Conservation (phyloP, 352 stramenopile genomes). For the Phytophthora tentaculata region DNA sequence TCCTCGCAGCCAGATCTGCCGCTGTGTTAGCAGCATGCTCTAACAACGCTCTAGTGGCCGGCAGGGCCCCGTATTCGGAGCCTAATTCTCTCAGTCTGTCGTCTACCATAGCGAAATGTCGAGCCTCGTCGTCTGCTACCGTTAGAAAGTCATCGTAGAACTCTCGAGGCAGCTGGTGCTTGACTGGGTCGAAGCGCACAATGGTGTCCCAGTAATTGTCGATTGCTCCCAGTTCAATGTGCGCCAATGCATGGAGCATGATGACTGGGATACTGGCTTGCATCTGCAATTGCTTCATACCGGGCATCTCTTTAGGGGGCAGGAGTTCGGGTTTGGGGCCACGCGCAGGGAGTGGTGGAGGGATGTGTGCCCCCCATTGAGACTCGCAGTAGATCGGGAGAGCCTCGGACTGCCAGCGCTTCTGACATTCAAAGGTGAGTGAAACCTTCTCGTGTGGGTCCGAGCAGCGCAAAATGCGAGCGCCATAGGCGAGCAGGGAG, state of each 20-base stretch:
- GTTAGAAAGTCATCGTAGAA: slow-evolving; percentile 84
- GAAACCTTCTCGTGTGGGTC: slow-evolving; percentile 67
- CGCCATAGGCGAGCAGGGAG: slow-evolving; percentile 69
- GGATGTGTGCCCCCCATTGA: slow-evolving; percentile 40
- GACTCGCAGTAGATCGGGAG: slow-evolving; percentile 46
- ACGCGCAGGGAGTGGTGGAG: slow-evolving; percentile 59
- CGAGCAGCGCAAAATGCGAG: slow-evolving; percentile 55
- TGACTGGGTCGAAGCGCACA: slow-evolving; percentile 72
- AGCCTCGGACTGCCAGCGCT: slow-evolving; percentile 43
- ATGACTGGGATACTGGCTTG: slow-evolving; percentile 59
- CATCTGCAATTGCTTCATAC: slow-evolving; percentile 67
- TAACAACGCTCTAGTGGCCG: slow-evolving; percentile 69
- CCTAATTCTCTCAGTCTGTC: slow-evolving; percentile 62
- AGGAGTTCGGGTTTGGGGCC: slow-evolving; percentile 53
- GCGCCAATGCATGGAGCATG: slow-evolving; percentile 85
- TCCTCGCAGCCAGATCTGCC: slow-evolving; percentile 63
- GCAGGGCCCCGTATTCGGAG: slow-evolving; percentile 71
- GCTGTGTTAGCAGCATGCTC: slow-evolving; percentile 80
- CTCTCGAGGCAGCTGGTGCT: slow-evolving; percentile 49
- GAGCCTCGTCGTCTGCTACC: slow-evolving; percentile 75
- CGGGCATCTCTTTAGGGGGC: slow-evolving; percentile 76
- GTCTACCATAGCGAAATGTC: slow-evolving; percentile 85
- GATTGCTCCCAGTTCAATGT: slow-evolving; percentile 88
- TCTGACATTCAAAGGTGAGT: slow-evolving; percentile 66
- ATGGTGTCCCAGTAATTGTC: slow-evolving; percentile 92